These are phyloP conservation scores for Caloboletus inedulis DNA, from an alignment of 1,284 basidiomycete genomes.

Conservation along the genomic window DNA sequence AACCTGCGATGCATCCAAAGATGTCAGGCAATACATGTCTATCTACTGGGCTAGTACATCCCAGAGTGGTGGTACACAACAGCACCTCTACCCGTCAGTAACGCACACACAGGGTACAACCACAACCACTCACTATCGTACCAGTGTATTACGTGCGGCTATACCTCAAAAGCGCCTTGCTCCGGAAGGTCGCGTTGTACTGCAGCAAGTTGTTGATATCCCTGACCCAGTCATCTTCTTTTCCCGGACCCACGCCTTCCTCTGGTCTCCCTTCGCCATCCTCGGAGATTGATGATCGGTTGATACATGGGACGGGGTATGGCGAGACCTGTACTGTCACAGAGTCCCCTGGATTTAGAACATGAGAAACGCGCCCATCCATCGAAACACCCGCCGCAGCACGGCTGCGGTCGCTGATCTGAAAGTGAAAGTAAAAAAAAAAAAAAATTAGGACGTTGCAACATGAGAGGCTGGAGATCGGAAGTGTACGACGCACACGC, in stretches of 20 bases:
- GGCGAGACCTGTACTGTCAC: conserved; percentile 84
- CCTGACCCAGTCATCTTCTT: conserved; percentile 92
- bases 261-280: conserved; percentile 34
- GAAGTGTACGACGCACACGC: conserved; percentile 52
- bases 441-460: conserved; percentile 1
- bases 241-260: conserved; percentile 66
- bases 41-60: conserved; percentile 1
- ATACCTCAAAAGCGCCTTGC: conserved; percentile 74
- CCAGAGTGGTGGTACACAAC: neutral
- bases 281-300: conserved; percentile 71
- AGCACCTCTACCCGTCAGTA: conserved; percentile 1
- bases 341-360: conserved; percentile 79
- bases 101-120: neutral
- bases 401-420: conserved; percentile 86
- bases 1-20: neutral
- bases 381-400: conserved; percentile 88
- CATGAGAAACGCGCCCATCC: conserved; percentile 84
- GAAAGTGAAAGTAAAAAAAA: neutral
- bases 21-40: neutral
- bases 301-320: conserved; percentile 91
- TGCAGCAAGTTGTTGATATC: conserved; percentile 94
- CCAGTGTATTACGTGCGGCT: conserved; percentile 25
- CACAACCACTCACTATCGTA: conserved; percentile 15
- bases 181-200: conserved; percentile 89
- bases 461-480: neutral